Percentiles rank a stretch among this genome's conserved stretches.
These are phyloP conservation scores for Penicillium coffeae DNA, from an alignment of 495 filamentous ascomycete genomes.

Conservation along the genomic window DNA sequence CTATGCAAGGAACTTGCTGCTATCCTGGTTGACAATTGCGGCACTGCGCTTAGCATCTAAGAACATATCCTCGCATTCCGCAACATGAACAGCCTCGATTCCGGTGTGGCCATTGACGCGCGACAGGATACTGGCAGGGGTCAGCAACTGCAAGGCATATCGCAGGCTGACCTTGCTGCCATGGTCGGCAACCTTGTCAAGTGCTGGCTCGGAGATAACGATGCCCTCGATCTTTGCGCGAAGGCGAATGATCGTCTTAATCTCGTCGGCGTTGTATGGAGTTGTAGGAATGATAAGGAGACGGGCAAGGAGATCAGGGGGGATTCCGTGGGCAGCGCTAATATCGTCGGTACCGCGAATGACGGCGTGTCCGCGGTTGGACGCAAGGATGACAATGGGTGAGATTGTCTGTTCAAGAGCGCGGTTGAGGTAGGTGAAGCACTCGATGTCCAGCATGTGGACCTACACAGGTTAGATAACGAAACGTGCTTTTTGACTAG, in stretches of 20 bases:
- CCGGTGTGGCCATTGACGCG: conserved; percentile 65
- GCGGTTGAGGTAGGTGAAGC: conserved; percentile 97
- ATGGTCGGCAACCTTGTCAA: conserved; percentile 79
- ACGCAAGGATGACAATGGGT: conserved; percentile 94
- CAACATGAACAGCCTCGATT: conserved; percentile 77
- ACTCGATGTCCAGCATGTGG: conserved; percentile 98
- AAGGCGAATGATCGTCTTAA: conserved; percentile 81
- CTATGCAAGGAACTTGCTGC: conserved; percentile 49
- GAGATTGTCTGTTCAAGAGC: conserved; percentile 90
- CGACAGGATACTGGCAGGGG: conserved; percentile 74
- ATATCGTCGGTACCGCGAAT: conserved; percentile 84
- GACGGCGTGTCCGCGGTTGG: conserved; percentile 86
- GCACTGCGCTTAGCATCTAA: conserved; percentile 86
- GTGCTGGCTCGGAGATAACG: conserved; percentile 71
- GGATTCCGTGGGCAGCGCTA: conserved; percentile 85
- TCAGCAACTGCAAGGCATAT: conserved; percentile 88
- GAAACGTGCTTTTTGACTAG: background rate
- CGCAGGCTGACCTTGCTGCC: conserved; percentile 83
- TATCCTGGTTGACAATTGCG: conserved; percentile 59
- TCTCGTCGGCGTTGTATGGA: conserved; percentile 78
- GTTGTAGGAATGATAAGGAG: conserved; percentile 93
- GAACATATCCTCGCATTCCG: conserved; percentile 87
- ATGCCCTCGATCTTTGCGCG: conserved; percentile 79
- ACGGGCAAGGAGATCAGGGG: conserved; percentile 84
- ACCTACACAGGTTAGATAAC: conserved; percentile 49